phyloP scores from a whole-genome alignment of 108 stramenopile species.

The Stephanodiscus minutulus region DNA sequence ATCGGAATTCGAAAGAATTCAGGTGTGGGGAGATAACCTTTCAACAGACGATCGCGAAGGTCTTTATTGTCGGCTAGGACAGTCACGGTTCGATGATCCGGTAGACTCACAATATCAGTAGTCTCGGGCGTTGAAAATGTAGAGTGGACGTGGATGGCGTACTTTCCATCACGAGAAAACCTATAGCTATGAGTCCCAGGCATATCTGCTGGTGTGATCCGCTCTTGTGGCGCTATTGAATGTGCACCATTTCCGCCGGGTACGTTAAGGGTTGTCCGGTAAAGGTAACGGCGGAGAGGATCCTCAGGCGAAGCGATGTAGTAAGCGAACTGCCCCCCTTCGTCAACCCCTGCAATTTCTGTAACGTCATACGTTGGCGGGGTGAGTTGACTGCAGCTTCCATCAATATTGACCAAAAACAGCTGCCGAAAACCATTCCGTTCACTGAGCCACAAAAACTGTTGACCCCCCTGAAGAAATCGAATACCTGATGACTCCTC shows the following conservation, averaged over 20 bases:
- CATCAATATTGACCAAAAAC: slow-evolving; percentile 40
- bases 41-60: slow-evolving; percentile 32
- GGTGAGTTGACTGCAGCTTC: slow-evolving; percentile 24
- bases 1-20: slow-evolving; percentile 47
- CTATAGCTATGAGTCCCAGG: slow-evolving; percentile 47
- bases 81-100: slow-evolving; percentile 35
- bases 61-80: slow-evolving; percentile 47
- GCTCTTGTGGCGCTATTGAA: slow-evolving; percentile 27
- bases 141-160: slow-evolving; percentile 44
- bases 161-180: slow-evolving; percentile 44
- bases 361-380: slow-evolving; percentile 41
- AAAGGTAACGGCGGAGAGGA: slow-evolving; percentile 44
- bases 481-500: slow-evolving; percentile 49
- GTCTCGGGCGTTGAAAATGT: slow-evolving; percentile 42
- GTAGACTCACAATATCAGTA: slow-evolving; percentile 40
- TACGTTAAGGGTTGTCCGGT: slow-evolving; percentile 45
- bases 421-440: slow-evolving; percentile 49
- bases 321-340: slow-evolving; percentile 44
- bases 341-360: slow-evolving; percentile 49
- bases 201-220: slow-evolving; percentile 40
- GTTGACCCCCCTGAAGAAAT: slow-evolving; percentile 34
- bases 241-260: not conserved
- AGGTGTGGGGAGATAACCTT: slow-evolving; percentile 36
- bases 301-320: slow-evolving; percentile 50
- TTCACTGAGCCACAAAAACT: slow-evolving; percentile 48